Percentiles rank a stretch among this genome's conserved stretches.
Evolutionary conservation across 345 rosid genomes (phyloP).

Genomic region (Orychophragmus violaceus): DNA sequence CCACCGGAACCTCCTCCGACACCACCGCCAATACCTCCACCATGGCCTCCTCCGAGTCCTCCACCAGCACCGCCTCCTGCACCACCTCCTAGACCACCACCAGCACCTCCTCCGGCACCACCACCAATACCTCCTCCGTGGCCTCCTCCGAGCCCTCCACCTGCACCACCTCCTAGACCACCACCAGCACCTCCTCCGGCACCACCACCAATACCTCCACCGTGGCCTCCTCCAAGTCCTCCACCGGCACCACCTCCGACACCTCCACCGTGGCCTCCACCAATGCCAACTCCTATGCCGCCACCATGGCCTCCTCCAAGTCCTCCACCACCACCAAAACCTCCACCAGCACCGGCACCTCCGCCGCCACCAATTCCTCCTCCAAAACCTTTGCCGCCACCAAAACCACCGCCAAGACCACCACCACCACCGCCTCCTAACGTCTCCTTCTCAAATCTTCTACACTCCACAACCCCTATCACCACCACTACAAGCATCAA

Average conservation of each 20-base stretch:
- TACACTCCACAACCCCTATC: conserved; percentile 22
- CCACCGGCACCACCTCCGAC: conserved; percentile 17
- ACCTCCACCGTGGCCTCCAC: conserved; percentile 21
- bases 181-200: conserved; percentile 15
- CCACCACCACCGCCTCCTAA: conserved; percentile 28
- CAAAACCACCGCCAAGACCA: conserved; percentile 32
- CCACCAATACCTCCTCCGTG: conserved; percentile 7
- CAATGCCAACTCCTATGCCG: conserved; percentile 19
- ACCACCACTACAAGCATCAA: conserved; percentile 15
- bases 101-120: conserved; percentile 1
- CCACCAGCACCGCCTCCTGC: conserved; percentile 23
- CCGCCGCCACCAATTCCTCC: conserved; percentile 30
- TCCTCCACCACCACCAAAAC: conserved; percentile 29
- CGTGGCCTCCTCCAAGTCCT: neutral
- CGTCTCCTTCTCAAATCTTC: conserved; percentile 29
- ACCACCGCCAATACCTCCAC: conserved; percentile 16
- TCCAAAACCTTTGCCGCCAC: conserved; percentile 29
- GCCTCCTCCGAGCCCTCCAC: conserved; percentile 22
- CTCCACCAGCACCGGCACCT: conserved; percentile 21
- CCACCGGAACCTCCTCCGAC: neutral
- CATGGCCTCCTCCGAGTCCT: conserved; percentile 7
- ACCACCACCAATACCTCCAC: conserved; percentile 25
- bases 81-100: conserved; percentile 20
- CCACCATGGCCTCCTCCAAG: conserved; percentile 31
- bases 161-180: conserved; percentile 17